Base-by-base conservation (phyloP, 2,329 filamentous ascomycete species). In the Fusarium dimerum region DNA sequence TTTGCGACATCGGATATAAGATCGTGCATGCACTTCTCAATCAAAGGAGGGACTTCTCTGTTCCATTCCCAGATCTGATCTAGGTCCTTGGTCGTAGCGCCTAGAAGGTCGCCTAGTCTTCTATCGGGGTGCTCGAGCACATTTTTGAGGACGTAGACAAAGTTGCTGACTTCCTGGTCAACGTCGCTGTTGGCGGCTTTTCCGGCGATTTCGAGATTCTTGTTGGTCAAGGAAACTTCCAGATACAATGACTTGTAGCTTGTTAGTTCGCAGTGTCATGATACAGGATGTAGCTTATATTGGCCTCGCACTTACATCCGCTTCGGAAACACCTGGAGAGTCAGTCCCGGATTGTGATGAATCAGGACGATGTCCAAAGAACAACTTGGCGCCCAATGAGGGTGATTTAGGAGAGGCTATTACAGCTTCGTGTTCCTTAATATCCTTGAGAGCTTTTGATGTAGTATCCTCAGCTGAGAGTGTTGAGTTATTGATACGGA, bases 21-120 rank as follows among this genome's bases (percentile, higher is more conserved):
- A 40, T 79, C 74, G 54, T 80, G 78, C 68, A 79, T 77, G 55
- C 75, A 78, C 43, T 62, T 66, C 16, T 71, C 61, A 17, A 79
- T 62, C 3, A 69, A 69, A 0, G 72, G 67, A 2, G 76, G 74
- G 3, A 79, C 61, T 2, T 65, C 62, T 16, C 70, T 65, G 59
- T 79, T 79, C 77, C 77, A 79, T 17, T 57, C 55, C 75, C 76
- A 78, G 45, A 81, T 64, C 53, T 76, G 74, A 13, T 73, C 66
- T 16, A 78, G 61, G 52, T 80, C 74, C 20, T 70, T 65, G 30
- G 59, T 36, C 6, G 65, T 62, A 41, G 45, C 54, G 15, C 48
- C 46, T 2, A 52, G 42, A n/a, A 58, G 52, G 20, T 56, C 52
- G 11, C 42, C 44, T 7, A 54, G 39, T 6, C 45, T 46, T 16